These are phyloP conservation scores for Pseudozyma sp. DNA, from an alignment of 1,284 basidiomycete species.

Conservation along the genomic window DNA sequence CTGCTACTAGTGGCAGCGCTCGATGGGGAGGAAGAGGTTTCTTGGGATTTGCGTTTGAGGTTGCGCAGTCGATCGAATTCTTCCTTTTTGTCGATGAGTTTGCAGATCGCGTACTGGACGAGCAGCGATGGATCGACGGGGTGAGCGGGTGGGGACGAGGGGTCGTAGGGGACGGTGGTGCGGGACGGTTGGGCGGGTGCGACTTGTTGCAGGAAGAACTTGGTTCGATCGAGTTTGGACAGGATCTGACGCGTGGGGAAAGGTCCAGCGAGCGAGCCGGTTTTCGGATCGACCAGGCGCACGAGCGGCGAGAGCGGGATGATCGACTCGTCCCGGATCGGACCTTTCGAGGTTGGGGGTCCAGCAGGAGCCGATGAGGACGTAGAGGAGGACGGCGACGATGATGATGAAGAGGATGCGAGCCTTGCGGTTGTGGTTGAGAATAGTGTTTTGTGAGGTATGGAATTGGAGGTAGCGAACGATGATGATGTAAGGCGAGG, in stretches of 20 bases:
- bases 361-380: neutral
- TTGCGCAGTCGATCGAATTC: constrained; percentile 58
- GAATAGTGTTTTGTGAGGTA: neutral
- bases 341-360: constrained; percentile 9
- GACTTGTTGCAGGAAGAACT: constrained; percentile 58
- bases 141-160: neutral
- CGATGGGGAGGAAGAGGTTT: neutral
- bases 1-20: neutral
- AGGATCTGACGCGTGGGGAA: constrained; percentile 51
- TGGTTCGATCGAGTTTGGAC: constrained; percentile 51
- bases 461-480: neutral
- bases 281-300: constrained; percentile 57
- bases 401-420: neutral
- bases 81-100: constrained; percentile 69
- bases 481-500: neutral
- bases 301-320: constrained; percentile 27
- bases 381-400: constrained; percentile 2
- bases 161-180: constrained; percentile 19
- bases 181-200: constrained; percentile 27
- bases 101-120: constrained; percentile 65
- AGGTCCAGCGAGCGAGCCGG: constrained; percentile 53
- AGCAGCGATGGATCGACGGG: constrained; percentile 15
- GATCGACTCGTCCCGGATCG: constrained; percentile 45
- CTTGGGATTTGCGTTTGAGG: constrained; percentile 29
- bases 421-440: neutral